Percentiles rank a stretch among this genome's conserved stretches.
phyloP scores from a whole-genome alignment of 768 basidiomycete species.

The Lanmaoa pseudosensibilis region DNA sequence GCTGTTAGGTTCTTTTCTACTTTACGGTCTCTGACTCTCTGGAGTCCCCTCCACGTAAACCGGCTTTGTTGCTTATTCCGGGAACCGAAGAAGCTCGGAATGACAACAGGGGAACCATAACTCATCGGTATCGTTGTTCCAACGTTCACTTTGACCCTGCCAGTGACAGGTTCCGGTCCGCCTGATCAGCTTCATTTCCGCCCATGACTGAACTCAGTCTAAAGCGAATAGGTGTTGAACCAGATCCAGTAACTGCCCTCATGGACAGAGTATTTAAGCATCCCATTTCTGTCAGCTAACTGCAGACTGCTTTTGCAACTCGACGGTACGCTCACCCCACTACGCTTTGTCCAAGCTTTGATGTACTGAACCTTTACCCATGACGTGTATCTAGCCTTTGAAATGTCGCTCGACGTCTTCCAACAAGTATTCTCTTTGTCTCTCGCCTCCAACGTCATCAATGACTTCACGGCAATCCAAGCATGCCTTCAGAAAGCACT shows the following conservation, averaged over 20 bases:
- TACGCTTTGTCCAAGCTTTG: not conserved
- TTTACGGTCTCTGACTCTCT: too few species aligned
- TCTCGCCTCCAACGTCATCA: not conserved
- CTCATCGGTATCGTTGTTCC: not conserved
- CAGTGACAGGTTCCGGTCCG: not conserved
- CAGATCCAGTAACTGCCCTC: not conserved
- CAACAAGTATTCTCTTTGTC: constrained; percentile 20
- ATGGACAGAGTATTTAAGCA: not conserved
- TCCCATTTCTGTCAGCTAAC: not conserved
- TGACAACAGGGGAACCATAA: too few species aligned
- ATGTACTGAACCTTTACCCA: too few species aligned
- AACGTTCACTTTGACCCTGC: too few species aligned
- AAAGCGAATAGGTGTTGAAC: not conserved
- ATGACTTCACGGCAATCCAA: not conserved
- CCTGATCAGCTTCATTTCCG: not conserved
- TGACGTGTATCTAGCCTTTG: not conserved
- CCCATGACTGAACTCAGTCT: not conserved
- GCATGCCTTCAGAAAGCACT: constrained; percentile 1
- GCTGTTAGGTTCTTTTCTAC: too few species aligned
- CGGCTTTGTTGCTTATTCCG: too few species aligned
- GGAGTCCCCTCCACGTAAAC: too few species aligned
- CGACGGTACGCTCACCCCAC: not conserved
- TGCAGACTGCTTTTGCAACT: not conserved
- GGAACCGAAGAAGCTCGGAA: too few species aligned
- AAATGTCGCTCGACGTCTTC: constrained; percentile 16